Evolutionary conservation across 1,139 yeast species (phyloP).

Genomic region (Suhomyces ambrosiae): DNA sequence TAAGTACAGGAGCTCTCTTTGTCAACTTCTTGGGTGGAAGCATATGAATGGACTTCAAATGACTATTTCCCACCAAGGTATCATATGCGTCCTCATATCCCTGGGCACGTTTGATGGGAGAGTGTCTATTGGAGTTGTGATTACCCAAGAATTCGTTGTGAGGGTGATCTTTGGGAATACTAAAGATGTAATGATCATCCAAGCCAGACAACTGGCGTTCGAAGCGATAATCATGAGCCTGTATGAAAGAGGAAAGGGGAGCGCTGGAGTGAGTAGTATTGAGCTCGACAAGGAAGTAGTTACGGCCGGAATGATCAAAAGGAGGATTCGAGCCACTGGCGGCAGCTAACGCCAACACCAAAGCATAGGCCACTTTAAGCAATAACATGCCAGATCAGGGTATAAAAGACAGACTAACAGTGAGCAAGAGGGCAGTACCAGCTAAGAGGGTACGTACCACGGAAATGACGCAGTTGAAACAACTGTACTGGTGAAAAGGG

Average conservation of each 20-base stretch:
- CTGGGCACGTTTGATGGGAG: slow-evolving; percentile 29
- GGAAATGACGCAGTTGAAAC: too few relatives aligned
- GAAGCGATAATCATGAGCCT: slow-evolving; percentile 41
- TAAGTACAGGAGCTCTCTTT: slow-evolving; percentile 48
- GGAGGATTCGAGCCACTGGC: slow-evolving; percentile 24
- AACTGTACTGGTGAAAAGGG: too few relatives aligned
- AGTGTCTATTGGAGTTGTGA: slow-evolving; percentile 32
- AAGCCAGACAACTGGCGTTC: slow-evolving; percentile 64
- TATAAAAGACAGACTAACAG: too few relatives aligned
- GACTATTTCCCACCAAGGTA: slow-evolving; percentile 26
- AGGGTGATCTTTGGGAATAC: slow-evolving; percentile 43
- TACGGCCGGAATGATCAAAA: slow-evolving; percentile 41
- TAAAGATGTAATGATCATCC: slow-evolving; percentile 64
- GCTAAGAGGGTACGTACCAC: too few relatives aligned
- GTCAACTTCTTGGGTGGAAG: slow-evolving; percentile 49
- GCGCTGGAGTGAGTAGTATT: slow-evolving; percentile 33
- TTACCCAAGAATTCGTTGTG: slow-evolving; percentile 42
- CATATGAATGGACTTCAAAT: slow-evolving; percentile 50
- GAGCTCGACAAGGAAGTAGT: slow-evolving; percentile 64
- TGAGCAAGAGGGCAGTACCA: too few relatives aligned
- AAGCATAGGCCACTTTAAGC: slow-evolving; percentile 3
- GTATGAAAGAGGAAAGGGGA: slow-evolving; percentile 36
- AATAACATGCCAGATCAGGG: slow-evolving; percentile 7
- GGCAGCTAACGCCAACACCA: slow-evolving; percentile 4
- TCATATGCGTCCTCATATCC: slow-evolving; percentile 33